Conservation (phyloP, 1,284 basidiomycete genomes). For the Sporisorium sorghi region DNA sequence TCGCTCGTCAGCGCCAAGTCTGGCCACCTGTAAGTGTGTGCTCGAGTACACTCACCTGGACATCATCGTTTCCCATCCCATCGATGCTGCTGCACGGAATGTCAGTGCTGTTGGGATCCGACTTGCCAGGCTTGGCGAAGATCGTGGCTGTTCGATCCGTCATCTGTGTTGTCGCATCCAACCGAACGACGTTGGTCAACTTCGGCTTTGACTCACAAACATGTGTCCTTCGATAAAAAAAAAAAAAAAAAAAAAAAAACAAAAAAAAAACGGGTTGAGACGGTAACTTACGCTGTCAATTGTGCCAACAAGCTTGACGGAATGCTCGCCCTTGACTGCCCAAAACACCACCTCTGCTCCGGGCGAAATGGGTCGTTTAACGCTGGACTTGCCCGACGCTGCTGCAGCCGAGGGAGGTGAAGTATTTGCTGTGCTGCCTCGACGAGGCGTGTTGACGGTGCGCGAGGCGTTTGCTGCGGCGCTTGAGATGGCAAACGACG, state of each 20-base stretch:
- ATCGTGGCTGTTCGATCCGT: constrained; percentile 18
- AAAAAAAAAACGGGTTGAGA: background rate
- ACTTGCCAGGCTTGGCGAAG: too few species aligned
- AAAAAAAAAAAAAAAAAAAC: too few species aligned
- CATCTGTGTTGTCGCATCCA: constrained; percentile 11
- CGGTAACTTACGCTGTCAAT: constrained; percentile 46
- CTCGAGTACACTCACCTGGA: background rate
- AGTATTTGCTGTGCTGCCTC: background rate
- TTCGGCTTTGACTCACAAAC: too few species aligned
- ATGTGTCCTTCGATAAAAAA: too few species aligned
- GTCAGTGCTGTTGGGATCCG: background rate
- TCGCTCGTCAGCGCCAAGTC: background rate
- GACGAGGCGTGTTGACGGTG: background rate
- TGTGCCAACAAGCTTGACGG: constrained; percentile 31
- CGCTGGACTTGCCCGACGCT: background rate
- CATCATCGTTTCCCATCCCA: background rate
- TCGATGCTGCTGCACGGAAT: background rate
- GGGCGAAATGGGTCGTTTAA: constrained; percentile 21
- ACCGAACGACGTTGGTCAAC: background rate
- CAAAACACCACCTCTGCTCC: constrained; percentile 47
- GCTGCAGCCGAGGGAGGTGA: background rate
- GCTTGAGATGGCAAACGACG: constrained; percentile 11
- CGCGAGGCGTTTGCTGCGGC: background rate
- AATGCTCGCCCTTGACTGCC: constrained; percentile 31
- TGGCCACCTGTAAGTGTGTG: background rate